A percentile compares a stretch with the other conserved stretches of the same genome.
phyloP scores from a whole-genome alignment of 345 rosid genomes.

The Noccaea caerulescens region DNA sequence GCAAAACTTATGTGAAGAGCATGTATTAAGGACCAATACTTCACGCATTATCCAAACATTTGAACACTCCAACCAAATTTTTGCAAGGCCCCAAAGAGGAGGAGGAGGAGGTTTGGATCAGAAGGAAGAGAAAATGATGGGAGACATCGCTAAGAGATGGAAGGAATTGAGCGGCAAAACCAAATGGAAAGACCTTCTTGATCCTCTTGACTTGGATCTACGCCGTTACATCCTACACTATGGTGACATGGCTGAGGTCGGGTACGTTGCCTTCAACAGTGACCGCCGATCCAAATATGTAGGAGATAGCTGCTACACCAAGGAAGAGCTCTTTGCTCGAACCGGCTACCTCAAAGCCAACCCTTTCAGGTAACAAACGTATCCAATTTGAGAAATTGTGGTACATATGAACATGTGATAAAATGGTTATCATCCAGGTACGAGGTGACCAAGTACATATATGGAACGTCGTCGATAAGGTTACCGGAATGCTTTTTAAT shows the following conservation, averaged over 20 bases:
- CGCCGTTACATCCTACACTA: slow-evolving; percentile 55
- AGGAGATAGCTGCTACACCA: slow-evolving; percentile 45
- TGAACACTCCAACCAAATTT: slow-evolving; percentile 17
- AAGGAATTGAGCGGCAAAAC: slow-evolving; percentile 47
- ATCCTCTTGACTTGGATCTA: slow-evolving; percentile 55
- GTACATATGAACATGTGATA: slow-evolving; percentile 5
- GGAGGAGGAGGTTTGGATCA: slow-evolving; percentile 26
- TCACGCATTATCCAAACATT: slow-evolving; percentile 35
- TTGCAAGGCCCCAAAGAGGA: slow-evolving; percentile 19
- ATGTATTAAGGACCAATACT: slow-evolving; percentile 39
- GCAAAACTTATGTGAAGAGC: slow-evolving; percentile 43
- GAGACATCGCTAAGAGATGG: slow-evolving; percentile 50
- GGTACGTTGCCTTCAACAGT: slow-evolving; percentile 44
- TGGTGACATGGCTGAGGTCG: slow-evolving; percentile 50
- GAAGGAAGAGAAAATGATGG: slow-evolving; percentile 20
- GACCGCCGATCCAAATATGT: slow-evolving; percentile 32
- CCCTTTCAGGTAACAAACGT: slow-evolving; percentile 42
- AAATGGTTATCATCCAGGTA: slow-evolving; percentile 37
- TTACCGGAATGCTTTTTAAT: slow-evolving; percentile 48
- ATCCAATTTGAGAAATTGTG: neutral
- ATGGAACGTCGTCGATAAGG: slow-evolving; percentile 50
- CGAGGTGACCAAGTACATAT: slow-evolving; percentile 48
- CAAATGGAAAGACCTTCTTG: slow-evolving; percentile 48
- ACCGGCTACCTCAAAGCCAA: slow-evolving; percentile 46
- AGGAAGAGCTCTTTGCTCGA: slow-evolving; percentile 47